Base-by-base conservation (phyloP, 495 filamentous ascomycete species). In the Rostrohypoxylon terebratum region DNA sequence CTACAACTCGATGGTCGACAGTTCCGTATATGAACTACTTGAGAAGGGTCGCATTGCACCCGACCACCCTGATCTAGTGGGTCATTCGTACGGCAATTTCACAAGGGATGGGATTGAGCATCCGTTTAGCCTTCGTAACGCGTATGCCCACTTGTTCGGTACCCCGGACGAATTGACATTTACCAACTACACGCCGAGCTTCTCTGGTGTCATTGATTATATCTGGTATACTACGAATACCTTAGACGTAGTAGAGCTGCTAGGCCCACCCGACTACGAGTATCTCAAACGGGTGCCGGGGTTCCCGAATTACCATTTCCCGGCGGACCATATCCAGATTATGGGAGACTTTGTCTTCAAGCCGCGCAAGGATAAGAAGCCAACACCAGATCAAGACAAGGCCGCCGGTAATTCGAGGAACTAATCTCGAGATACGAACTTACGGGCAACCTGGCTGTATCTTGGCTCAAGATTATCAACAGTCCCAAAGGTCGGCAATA, bases 231-330 rank as follows among this genome's bases (percentile, higher is more conserved):
- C 93, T 58, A 93, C 93, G 47, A 98, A 97, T 78, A 88, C 93
- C 31, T 85, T 99, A 47, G 92, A 96, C 77, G 90, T 97, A 33
- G 91, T 93, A 36, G 92, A 89, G 44, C 80, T 99, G 63, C 92
- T 99, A 9, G 96, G 96, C 6, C 90, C 95, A 40, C 93, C 97
- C 10, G 96, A 99, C 80, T 88, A 89, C 75, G 89, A 96, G 11
- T 97, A 98, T 80, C 90, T 99, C 63, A 90, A 91, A 72, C 87
- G 90, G 50, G 94, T 98, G 4, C 96, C 96, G 3, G 96, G 96
- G 0, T 99, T 98, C 81, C 96, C 96, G 10, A 97, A 98, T 75
- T 94, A 92, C 77, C 96, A 98, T 82, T 98, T 97, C 83, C 96
- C 96, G 0, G 96, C 93, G 79, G 96, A 99, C 80, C 96, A 99